phyloP scores from a whole-genome alignment of 2,329 filamentous ascomycete species.

The Pseudomassariella vexata region DNA sequence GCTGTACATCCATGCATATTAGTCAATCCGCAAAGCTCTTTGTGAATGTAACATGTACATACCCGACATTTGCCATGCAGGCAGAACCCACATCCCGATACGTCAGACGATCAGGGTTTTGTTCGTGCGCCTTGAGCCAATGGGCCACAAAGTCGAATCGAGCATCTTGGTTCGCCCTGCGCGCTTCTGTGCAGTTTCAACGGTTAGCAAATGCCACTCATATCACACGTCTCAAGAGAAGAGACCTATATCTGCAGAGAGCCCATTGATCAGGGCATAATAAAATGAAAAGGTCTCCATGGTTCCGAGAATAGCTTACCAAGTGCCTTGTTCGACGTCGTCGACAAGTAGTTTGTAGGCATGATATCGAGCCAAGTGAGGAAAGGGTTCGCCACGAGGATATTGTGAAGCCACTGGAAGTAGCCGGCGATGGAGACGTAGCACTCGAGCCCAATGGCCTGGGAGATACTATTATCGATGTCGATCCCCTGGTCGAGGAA shows the following conservation, averaged over 20 bases:
- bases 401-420: neutral
- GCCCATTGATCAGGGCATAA: too few relatives aligned
- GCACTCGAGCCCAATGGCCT: neutral
- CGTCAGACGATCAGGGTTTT: neutral
- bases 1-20: too few relatives aligned
- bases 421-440: neutral
- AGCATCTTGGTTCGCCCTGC: neutral
- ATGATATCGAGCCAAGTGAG: slow-evolving; percentile 1
- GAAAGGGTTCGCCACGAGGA: neutral
- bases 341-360: slow-evolving; percentile 1
- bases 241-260: too few relatives aligned
- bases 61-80: slow-evolving; percentile 4
- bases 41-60: too few relatives aligned
- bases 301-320: too few relatives aligned
- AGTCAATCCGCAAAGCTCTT: too few relatives aligned
- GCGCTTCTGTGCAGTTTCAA: too few relatives aligned
- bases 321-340: neutral
- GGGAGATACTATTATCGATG: slow-evolving; percentile 6
- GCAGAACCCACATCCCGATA: slow-evolving; percentile 1
- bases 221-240: too few relatives aligned
- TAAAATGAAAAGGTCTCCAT: too few relatives aligned
- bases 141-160: slow-evolving; percentile 1
- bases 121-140: neutral
- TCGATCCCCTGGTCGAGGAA: slow-evolving; percentile 22
- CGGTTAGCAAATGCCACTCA: too few relatives aligned